Percentiles rank a stretch among this genome's conserved stretches.
These are phyloP conservation scores for Tuber microsphaerosporum DNA, from an alignment of 495 filamentous ascomycete species.

Conservation along the genomic window DNA sequence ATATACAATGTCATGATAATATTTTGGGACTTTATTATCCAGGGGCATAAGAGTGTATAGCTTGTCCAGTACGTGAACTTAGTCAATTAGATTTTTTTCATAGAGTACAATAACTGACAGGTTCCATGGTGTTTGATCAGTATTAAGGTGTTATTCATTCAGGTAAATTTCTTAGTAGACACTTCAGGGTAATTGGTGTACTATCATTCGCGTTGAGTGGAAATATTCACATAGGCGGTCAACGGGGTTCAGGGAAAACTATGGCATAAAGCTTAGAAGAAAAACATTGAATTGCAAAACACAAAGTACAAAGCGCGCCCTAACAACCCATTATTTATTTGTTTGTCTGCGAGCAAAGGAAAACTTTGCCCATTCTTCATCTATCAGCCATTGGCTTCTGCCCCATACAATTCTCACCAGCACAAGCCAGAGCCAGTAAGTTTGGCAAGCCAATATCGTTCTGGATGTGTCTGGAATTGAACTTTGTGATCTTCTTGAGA, in stretches of 20 bases:
- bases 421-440: not conserved
- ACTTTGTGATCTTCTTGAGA: constrained; percentile 55
- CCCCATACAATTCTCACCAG: not conserved
- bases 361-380: not conserved
- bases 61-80: not conserved
- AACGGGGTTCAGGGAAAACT: not conserved
- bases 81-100: not conserved
- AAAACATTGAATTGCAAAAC: not conserved
- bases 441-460: constrained; percentile 12
- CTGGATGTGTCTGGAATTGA: constrained; percentile 59
- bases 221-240: not conserved
- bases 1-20: not conserved
- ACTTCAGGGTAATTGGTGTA: not conserved
- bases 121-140: not conserved
- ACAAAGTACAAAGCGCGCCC: not conserved
- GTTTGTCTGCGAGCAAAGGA: not conserved
- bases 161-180: not conserved
- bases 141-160: not conserved
- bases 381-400: not conserved
- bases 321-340: not conserved
- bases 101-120: not conserved
- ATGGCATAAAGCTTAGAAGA: not conserved
- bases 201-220: not conserved
- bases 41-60: not conserved
- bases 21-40: too few relatives aligned